Base-by-base conservation (phyloP, 2,329 filamentous ascomycete genomes). In the Cephalotrichum gorgonifer region DNA sequence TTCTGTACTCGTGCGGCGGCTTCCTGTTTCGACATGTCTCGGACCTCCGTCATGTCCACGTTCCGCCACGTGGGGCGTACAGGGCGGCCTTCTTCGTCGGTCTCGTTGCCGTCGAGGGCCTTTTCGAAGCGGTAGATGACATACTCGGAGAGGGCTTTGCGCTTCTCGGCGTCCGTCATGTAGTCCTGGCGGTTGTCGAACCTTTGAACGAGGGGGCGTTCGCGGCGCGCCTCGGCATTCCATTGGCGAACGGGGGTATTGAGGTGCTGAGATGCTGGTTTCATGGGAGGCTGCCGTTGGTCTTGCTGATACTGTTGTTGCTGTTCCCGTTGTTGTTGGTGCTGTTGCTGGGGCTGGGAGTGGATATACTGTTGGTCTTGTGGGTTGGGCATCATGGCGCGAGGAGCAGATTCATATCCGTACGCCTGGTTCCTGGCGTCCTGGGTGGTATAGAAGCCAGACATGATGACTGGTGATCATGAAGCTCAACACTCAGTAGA, bases 81-180 rank as follows among this genome's bases (percentile, higher is more conserved):
- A 3, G 54, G 57, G 12, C 58, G 56, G 3, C 69, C 68, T 8
- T 69, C 58, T 6, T 64, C 58, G 51, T 70, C 66, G 38, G 66
- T 57, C 15, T 57, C 58, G n/a, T 62, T 56, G 12, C 58, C 54
- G 38, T 57, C 58, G 11, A 55, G 45, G 20, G 60, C 53, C 57
- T 67, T 73, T 51, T 73, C 66, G 44, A 75, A 65, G 1, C 67
- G 69, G 43, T 68, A 59, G 15, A 71, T 62, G 27, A 60, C 44
- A 52, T 68, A 72, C 1, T 64, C 62, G 0, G 72, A 69, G 14
- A 73, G 63, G 3, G 54, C 51, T 3, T 67, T 63, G 5, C 59
- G 62, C 42, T 68, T 68, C 12, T 71, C 62, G 6, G 62, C 58
- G 23, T 68, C 62, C 1, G 65, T 69, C 48, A 64, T 54, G 15